Evolutionary conservation across 495 filamentous ascomycete genomes (phyloP).

Genomic region (Choiromyces venosus): DNA sequence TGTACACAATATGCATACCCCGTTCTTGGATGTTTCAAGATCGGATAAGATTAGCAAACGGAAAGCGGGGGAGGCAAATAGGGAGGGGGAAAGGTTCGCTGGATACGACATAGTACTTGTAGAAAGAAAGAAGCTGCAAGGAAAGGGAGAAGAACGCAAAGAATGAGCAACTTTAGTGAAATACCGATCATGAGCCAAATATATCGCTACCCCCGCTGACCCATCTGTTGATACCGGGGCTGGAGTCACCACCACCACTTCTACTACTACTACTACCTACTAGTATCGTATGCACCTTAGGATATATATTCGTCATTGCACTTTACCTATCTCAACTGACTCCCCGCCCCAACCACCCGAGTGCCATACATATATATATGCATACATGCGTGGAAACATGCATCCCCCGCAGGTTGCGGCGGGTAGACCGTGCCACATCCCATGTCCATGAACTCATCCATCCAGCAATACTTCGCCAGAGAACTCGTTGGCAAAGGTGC

Average conservation of each 20-base stretch:
- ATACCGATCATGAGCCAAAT: not conserved
- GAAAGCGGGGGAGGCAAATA: not conserved
- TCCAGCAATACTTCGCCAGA: too few relatives aligned
- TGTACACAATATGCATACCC: slow-evolving; percentile 1
- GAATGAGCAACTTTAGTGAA: too few relatives aligned
- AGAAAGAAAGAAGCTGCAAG: not conserved
- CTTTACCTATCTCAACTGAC: not conserved
- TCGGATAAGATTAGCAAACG: not conserved
- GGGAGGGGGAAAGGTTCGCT: too few relatives aligned
- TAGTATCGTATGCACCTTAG: not conserved
- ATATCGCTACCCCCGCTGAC: not conserved
- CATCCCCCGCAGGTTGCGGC: not conserved
- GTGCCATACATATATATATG: too few relatives aligned
- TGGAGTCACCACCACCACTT: not conserved
- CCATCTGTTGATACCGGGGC: too few relatives aligned
- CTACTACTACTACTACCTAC: not conserved
- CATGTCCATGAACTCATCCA: not conserved
- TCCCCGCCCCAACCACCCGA: not conserved
- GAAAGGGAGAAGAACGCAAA: not conserved
- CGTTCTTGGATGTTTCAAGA: not conserved
- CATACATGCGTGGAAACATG: not conserved
- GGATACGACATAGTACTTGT: not conserved
- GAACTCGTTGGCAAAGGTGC: not conserved
- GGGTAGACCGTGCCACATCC: not conserved
- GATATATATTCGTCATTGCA: too few relatives aligned